A percentile compares a stretch with the other conserved stretches of the same genome.
phyloP scores from a whole-genome alignment of 192 early-diverging fungal species.

The Mortierella hygrophila region DNA sequence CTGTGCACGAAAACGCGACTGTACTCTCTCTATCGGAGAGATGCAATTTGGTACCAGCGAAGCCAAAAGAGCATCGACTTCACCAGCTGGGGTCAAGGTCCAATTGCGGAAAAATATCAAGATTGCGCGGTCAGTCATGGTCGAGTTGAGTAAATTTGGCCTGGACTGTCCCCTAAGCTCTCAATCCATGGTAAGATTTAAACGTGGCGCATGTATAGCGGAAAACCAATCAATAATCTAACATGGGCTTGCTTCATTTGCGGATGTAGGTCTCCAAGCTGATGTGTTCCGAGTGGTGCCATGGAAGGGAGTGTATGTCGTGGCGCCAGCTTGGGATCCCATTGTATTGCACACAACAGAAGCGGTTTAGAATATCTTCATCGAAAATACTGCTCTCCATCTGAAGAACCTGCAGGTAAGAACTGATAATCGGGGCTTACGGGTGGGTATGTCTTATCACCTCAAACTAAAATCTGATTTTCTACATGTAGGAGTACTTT shows the following conservation, averaged over 20 bases:
- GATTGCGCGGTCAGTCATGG: constrained; percentile 15
- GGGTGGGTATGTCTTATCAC: neutral
- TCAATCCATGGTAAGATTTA: constrained; percentile 8
- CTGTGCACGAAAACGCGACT: constrained; percentile 15
- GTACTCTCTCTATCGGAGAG: constrained; percentile 9
- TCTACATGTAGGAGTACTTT: constrained; percentile 13
- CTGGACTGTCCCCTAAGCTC: constrained; percentile 16
- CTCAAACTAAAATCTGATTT: neutral
- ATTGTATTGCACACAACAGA: constrained; percentile 12
- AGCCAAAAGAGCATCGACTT: constrained; percentile 11
- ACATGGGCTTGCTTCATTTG: neutral
- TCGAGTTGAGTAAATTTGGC: constrained; percentile 13
- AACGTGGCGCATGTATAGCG: neutral
- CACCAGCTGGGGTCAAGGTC: constrained; percentile 4
- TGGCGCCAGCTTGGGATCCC: constrained; percentile 9
- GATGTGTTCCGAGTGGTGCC: constrained; percentile 4
- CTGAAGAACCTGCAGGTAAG: constrained; percentile 21
- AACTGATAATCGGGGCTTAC: neutral
- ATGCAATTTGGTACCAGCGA: constrained; percentile 8
- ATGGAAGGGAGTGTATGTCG: constrained; percentile 15
- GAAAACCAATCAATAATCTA: neutral
- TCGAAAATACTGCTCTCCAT: constrained; percentile 12
- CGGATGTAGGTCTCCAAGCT: constrained; percentile 16
- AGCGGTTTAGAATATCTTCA: constrained; percentile 1
- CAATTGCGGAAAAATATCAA: constrained; percentile 9